Evolutionary conservation across 306 rosid species (phyloP), one percentile per base, ranked within the genome.

Genomic region (Quercus robur): DNA sequence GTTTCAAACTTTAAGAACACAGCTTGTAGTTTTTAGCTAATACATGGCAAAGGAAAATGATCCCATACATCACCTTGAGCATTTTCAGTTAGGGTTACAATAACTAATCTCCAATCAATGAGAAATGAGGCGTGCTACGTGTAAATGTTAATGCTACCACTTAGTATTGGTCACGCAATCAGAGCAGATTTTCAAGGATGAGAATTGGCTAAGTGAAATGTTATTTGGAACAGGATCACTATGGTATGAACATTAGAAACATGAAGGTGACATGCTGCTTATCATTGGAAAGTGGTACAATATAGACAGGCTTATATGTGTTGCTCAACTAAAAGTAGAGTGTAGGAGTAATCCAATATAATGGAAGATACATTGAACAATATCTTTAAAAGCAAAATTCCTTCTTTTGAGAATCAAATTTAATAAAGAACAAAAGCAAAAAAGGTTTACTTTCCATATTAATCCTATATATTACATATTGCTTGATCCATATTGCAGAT

Each of bases 401-500:
- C 18, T 11, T 59, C 23, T 21, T 58, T 58, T 10, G 31, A 28
- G 31, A 59, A 31, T 30, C 70, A 30, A 30, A 64, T 7, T 64
- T 17, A 7, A 31, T 31, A 64, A 49, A 64, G 20, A 64, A 64
- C 20, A 5, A 64, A 64, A 0, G 18, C 41, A 64, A 64, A 35
- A 31, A 20, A 6, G 11, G 18, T 64, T 64, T 28, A 18, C 20
- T 64, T 38, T 38, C 46, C 46, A 38, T 38, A 38, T 38, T 38
- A 38, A 38, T 38, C 46, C 46, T 7, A 38, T 38, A 3, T 56
- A 28, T 66, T 56, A 38, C 19, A 2, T 56, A 85, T 35, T 79
- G 49, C 75, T 33, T 6, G 51, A 61, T 46, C 74, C 70, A 80
- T 54, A 9, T 69, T 20, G 74, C 56, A 85, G 11, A 41, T 41